Conservation (phyloP, 176 grass and related monocot genomes). For the Ananas comosus region DNA sequence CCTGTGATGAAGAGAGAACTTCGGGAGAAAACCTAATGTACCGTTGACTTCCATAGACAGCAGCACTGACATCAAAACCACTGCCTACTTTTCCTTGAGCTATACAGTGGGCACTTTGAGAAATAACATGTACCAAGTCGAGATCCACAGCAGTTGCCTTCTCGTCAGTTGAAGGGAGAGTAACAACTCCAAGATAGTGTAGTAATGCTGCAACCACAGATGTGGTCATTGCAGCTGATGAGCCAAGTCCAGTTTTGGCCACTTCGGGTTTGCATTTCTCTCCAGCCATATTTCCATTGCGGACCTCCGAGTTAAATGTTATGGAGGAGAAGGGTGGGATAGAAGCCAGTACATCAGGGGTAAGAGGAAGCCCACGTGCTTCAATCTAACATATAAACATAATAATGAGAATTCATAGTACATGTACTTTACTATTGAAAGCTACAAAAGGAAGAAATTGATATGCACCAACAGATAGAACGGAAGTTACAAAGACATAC, state of each 20-base stretch:
- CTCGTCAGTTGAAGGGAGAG: slow-evolving; percentile 29
- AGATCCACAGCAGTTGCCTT: slow-evolving; percentile 30
- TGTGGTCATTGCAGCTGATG: slow-evolving; percentile 96
- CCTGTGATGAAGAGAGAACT: slow-evolving; percentile 63
- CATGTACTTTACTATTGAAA: no score
- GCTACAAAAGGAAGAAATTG: no score
- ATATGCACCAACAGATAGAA: no score
- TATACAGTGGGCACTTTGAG: slow-evolving; percentile 94
- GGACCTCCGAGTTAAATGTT: slow-evolving; percentile 61
- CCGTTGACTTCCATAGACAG: slow-evolving; percentile 81
- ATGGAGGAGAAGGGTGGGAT: slow-evolving; percentile 84
- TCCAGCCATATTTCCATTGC: slow-evolving; percentile 43
- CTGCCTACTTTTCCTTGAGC: slow-evolving; percentile 95
- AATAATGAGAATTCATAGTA: no score
- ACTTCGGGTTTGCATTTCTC: slow-evolving; percentile 88
- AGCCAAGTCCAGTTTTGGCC: slow-evolving; percentile 97
- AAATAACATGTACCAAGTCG: slow-evolving; percentile 75
- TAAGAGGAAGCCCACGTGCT: slow-evolving; percentile 56
- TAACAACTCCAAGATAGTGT: slow-evolving; percentile 83
- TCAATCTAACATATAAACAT: slow-evolving; percentile 41
- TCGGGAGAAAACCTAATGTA: slow-evolving; percentile 80
- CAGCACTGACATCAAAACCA: slow-evolving; percentile 92
- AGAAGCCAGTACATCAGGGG: slow-evolving; percentile 60
- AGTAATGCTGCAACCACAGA: slow-evolving; percentile 73
- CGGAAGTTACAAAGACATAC: no score